These are phyloP conservation scores for Durusdinium trenchii DNA, from an alignment of 73 alveolate genomes.

Conservation along the genomic window DNA sequence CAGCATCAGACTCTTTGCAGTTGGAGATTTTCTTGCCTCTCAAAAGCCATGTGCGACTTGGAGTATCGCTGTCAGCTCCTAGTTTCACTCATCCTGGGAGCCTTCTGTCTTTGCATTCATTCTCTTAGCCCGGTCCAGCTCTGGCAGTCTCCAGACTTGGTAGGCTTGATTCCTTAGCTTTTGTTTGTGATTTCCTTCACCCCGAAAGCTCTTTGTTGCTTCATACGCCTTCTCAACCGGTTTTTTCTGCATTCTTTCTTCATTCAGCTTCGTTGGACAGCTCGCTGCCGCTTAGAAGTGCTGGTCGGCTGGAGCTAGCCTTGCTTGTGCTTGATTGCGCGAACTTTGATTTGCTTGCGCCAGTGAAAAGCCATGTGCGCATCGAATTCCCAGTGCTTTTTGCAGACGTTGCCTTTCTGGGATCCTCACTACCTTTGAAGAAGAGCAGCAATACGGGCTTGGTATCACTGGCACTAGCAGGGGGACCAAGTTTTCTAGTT, in stretches of 20 bases:
- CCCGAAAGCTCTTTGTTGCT: not conserved
- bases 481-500: not conserved
- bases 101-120: not conserved
- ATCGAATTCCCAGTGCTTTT: not conserved
- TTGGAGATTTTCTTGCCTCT: not conserved
- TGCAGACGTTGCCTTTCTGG: not conserved
- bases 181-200: conserved; percentile 6
- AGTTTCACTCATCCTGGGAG: not conserved
- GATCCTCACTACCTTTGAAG: not conserved
- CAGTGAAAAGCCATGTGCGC: not conserved
- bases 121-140: not conserved
- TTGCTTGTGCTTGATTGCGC: not conserved
- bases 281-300: not conserved
- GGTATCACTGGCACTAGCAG: not conserved
- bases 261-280: not conserved
- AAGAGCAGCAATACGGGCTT: not conserved
- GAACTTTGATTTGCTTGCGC: not conserved
- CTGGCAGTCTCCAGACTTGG: not conserved
- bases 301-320: not conserved
- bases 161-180: conserved; percentile 24
- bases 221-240: conserved; percentile 8
- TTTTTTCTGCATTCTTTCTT: not conserved
- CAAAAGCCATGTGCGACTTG: conserved; percentile 20
- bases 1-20: not conserved
- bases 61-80: not conserved